Evolutionary conservation across 257 asterid species (phyloP).

Genomic region (Capsicum chinense): DNA sequence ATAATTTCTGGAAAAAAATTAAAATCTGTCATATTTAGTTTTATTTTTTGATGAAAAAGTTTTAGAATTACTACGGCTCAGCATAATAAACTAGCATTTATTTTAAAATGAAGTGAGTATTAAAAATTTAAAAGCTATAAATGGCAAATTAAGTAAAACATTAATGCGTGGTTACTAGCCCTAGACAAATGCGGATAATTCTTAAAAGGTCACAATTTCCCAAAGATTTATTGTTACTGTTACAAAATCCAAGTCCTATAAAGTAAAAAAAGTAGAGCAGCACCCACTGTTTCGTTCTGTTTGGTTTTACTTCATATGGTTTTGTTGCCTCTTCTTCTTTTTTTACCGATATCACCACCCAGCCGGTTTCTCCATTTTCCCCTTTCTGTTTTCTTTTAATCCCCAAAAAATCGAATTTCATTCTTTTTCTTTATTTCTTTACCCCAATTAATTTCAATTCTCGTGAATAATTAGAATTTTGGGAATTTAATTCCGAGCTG

Average conservation of each 20-base stretch:
- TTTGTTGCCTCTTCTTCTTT: slow-evolving; percentile 10
- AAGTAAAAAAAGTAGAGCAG: not conserved
- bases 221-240: not conserved
- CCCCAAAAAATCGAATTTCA: not conserved
- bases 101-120: too few species aligned
- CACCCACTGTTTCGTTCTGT: slow-evolving; percentile 19
- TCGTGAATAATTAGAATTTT: not conserved
- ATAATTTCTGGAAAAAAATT: too few species aligned
- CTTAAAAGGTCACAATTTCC: not conserved
- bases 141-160: not conserved
- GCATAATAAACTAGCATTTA: too few species aligned
- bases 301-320: not conserved
- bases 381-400: not conserved
- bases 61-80: too few species aligned
- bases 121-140: not conserved
- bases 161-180: too few species aligned
- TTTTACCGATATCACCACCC: not conserved
- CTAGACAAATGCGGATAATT: not conserved
- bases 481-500: not conserved
- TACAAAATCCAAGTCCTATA: slow-evolving; percentile 2
- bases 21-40: too few species aligned
- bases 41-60: too few species aligned
- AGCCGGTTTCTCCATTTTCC: not conserved
- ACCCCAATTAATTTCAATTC: not conserved
- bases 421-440: not conserved